phyloP scores from a whole-genome alignment of 768 basidiomycete species.

The Cystofilobasidium capitatum region DNA sequence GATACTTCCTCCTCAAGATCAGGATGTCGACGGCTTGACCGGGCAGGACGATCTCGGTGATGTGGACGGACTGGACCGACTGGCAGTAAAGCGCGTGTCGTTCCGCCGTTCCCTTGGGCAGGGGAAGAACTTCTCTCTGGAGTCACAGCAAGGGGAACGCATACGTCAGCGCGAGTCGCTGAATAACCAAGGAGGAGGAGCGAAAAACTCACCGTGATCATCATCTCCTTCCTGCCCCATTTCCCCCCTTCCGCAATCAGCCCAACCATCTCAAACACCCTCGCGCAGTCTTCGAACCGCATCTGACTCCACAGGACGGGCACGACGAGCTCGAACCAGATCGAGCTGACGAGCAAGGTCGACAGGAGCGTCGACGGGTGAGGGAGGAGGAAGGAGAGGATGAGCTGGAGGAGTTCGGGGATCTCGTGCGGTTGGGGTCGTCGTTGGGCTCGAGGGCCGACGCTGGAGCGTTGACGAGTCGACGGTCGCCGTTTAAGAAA shows the following conservation, averaged over 20 bases:
- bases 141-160: no score
- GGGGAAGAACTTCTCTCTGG: background rate
- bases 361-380: conserved; percentile 1
- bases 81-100: background rate
- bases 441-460: no score
- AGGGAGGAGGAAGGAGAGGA: conserved; percentile 3
- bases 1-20: conserved; percentile 20
- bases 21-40: conserved; percentile 16
- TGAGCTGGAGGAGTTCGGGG: conserved; percentile 14
- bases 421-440: conserved; percentile 17
- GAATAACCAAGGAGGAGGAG: background rate
- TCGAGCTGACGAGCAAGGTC: background rate
- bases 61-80: conserved; percentile 5
- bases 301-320: conserved; percentile 12
- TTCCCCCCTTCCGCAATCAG: background rate
- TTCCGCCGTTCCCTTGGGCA: background rate
- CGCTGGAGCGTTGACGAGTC: no score
- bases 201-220: background rate
- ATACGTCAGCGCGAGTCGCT: background rate
- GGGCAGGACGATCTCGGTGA: conserved; percentile 19
- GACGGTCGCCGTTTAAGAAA: no score
- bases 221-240: background rate
- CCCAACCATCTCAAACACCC: conserved; percentile 3
- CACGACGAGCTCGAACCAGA: conserved; percentile 9
- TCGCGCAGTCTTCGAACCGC: conserved; percentile 11